Conservation (phyloP, 805 yeast genomes). For the Kuraishia piskuri region DNA sequence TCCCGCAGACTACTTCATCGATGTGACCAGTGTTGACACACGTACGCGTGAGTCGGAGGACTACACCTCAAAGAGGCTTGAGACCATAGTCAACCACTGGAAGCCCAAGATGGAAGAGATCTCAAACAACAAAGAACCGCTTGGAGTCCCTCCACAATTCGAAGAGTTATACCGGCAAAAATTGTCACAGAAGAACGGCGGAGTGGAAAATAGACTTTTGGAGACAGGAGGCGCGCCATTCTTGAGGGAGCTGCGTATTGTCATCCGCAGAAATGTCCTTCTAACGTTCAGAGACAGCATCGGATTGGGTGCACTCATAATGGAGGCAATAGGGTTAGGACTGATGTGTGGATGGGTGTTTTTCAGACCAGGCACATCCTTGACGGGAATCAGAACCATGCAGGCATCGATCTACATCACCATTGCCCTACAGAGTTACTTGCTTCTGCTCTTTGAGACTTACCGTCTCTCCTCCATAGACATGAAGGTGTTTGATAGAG, state of each 20-base stretch:
- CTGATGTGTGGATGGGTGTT: slow-evolving; percentile 72
- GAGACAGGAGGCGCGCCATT: slow-evolving; percentile 30
- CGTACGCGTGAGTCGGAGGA: slow-evolving; percentile 28
- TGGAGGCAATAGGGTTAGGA: slow-evolving; percentile 42
- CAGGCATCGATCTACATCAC: slow-evolving; percentile 45
- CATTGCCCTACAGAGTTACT: slow-evolving; percentile 44
- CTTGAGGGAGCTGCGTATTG: slow-evolving; percentile 31
- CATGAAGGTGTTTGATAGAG: slow-evolving; percentile 52
- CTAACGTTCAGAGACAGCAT: slow-evolving; percentile 43
- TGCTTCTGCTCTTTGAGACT: slow-evolving; percentile 48
- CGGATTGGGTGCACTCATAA: slow-evolving; percentile 32
- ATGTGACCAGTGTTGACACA: slow-evolving; percentile 47
- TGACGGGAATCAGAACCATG: slow-evolving; percentile 58
- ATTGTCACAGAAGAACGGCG: slow-evolving; percentile 5
- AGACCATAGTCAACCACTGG: slow-evolving; percentile 30
- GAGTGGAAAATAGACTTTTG: slow-evolving; percentile 1
- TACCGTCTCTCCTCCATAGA: slow-evolving; percentile 49
- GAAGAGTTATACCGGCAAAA: background rate
- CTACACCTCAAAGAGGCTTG: slow-evolving; percentile 25
- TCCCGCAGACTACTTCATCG: slow-evolving; percentile 56
- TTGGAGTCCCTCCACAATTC: slow-evolving; percentile 2
- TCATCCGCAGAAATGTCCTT: slow-evolving; percentile 35
- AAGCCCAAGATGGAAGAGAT: slow-evolving; percentile 12
- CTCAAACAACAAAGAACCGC: background rate
- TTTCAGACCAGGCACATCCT: slow-evolving; percentile 47